phyloP scores from a whole-genome alignment of 805 yeast species.

The Saccharomyces cerevisiae region DNA sequence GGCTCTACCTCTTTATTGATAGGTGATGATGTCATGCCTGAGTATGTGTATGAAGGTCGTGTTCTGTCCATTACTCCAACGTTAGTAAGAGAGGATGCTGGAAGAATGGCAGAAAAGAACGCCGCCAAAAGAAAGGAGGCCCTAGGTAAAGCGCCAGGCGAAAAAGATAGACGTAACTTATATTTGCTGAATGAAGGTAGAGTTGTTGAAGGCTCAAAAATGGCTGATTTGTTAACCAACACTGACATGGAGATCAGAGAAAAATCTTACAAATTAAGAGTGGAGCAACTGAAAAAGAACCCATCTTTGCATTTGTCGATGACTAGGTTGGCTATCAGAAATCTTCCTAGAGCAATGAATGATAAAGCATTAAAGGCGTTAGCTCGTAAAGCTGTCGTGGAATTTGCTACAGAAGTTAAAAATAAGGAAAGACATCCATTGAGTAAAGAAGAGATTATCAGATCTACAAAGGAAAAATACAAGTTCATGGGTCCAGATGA shows the following conservation, averaged over 20 bases:
- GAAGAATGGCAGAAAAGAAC: conserved; percentile 61
- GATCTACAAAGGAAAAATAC: conserved; percentile 65
- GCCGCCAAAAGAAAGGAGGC: conserved; percentile 63
- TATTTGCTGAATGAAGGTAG: conserved; percentile 91
- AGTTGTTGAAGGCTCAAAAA: conserved; percentile 67
- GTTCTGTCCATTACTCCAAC: conserved; percentile 77
- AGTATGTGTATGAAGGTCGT: conserved; percentile 88
- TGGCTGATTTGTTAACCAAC: conserved; percentile 58
- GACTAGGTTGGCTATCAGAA: conserved; percentile 90
- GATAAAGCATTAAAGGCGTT: conserved; percentile 82
- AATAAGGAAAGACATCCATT: conserved; percentile 69
- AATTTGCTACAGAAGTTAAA: conserved; percentile 84
- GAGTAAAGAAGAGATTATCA: conserved; percentile 75
- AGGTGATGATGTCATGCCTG: conserved; percentile 86
- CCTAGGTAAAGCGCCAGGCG: conserved; percentile 72
- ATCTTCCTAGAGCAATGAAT: conserved; percentile 86
- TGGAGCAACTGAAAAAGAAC: conserved; percentile 82
- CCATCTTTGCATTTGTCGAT: conserved; percentile 88
- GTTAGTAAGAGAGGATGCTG: conserved; percentile 80
- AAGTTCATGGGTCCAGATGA: conserved; percentile 35
- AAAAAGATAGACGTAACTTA: conserved; percentile 75
- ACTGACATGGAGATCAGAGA: conserved; percentile 83
- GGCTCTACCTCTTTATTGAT: conserved; percentile 60
- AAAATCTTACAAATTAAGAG: conserved; percentile 75
- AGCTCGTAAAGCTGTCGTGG: conserved; percentile 90